These are phyloP conservation scores for Pugionium cornutum DNA, from an alignment of 345 rosid genomes.

Conservation along the genomic window DNA sequence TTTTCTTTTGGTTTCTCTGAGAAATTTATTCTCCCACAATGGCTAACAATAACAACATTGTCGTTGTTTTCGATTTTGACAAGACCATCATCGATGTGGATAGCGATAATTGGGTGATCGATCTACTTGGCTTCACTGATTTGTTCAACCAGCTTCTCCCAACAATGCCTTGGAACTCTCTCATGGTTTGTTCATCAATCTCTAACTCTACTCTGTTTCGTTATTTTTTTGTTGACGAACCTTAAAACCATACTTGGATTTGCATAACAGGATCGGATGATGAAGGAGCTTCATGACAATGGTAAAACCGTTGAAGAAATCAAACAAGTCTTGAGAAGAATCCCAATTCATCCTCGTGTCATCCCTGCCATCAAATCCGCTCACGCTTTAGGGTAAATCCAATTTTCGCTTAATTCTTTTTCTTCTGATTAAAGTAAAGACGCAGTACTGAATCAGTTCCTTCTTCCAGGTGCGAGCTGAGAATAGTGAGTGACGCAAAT, in stretches of 20 bases:
- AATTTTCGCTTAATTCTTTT: too few species aligned
- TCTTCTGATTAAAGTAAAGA: too few species aligned
- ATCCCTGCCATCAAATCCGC: conserved; percentile 73
- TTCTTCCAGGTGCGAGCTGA: conserved; percentile 66
- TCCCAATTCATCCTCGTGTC: conserved; percentile 67
- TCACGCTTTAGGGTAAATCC: conserved; percentile 66
- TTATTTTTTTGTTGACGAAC: too few species aligned
- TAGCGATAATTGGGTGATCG: conserved; percentile 75
- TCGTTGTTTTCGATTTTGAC: conserved; percentile 70
- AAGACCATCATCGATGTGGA: conserved; percentile 74
- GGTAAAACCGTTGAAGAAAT: conserved; percentile 68
- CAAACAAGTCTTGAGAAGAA: conserved; percentile 49
- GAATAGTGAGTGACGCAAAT: conserved; percentile 82
- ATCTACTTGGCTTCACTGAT: conserved; percentile 63
- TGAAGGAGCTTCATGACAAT: conserved; percentile 63
- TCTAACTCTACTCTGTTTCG: too few species aligned
- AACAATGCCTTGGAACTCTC: conserved; percentile 80
- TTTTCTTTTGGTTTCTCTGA: too few species aligned
- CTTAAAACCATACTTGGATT: too few species aligned
- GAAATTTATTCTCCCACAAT: neutral
- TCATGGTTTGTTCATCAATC: conserved; percentile 51
- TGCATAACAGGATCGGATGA: conserved; percentile 62
- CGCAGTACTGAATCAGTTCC: too few species aligned
- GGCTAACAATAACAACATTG: conserved; percentile 32
- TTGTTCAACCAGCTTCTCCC: conserved; percentile 69